Conservation (phyloP, 257 asterid genomes). For the Przewalskia tangutica region DNA sequence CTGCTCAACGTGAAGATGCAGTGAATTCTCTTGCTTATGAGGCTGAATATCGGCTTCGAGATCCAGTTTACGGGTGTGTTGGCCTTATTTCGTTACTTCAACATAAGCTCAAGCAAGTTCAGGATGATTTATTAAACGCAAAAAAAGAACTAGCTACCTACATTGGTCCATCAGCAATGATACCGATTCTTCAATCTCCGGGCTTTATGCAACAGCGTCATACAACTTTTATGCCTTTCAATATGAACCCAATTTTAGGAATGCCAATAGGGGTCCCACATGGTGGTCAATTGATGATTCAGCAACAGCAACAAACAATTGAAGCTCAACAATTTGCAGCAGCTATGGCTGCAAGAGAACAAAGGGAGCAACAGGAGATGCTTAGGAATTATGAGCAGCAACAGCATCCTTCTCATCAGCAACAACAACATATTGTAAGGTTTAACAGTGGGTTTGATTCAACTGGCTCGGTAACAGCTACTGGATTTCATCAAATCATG, state of each 20-base stretch:
- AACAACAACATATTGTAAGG: conserved; percentile 30
- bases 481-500: conserved; percentile 47
- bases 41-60: conserved; percentile 64
- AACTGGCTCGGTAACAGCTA: conserved; percentile 23
- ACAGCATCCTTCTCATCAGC: conserved; percentile 17
- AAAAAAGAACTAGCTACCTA: conserved; percentile 52
- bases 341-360: conserved; percentile 34
- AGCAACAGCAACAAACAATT: conserved; percentile 23
- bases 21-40: conserved; percentile 77
- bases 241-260: conserved; percentile 42
- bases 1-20: conserved; percentile 64
- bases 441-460: conserved; percentile 40
- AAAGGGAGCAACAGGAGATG: conserved; percentile 52
- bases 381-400: conserved; percentile 47
- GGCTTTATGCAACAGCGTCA: conserved; percentile 32
- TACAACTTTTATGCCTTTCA: conserved; percentile 36
- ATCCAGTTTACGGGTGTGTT: conserved; percentile 87
- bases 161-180: conserved; percentile 45
- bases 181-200: conserved; percentile 32
- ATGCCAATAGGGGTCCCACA: conserved; percentile 30
- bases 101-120: conserved; percentile 45
- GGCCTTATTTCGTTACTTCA: conserved; percentile 75
- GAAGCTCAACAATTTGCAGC: conserved; percentile 23
- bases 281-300: conserved; percentile 34
- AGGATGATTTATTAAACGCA: conserved; percentile 42